Base-by-base conservation (phyloP, 768 basidiomycete species). In the Russula virescens region DNA sequence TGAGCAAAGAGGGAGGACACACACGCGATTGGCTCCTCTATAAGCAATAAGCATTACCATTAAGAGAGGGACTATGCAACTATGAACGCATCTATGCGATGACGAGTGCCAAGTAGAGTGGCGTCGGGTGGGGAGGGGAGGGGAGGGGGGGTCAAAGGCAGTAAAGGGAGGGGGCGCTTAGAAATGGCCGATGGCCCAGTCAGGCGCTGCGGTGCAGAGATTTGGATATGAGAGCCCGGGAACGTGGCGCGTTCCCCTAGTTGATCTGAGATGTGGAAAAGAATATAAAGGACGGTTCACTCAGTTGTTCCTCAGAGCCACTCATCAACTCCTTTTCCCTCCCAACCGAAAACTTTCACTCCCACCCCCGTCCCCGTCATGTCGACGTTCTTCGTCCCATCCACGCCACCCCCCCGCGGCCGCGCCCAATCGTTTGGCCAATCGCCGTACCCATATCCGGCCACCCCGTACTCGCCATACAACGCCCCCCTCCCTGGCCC, bases 311-410 rank as follows among this genome's bases (percentile, higher is more conserved):
- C 7, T 21, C 5, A 11, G 47, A 48, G 57, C 57, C 49, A 43
- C 23, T 60, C 56, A 47, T 42, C 26, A 54, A 28, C 59, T 52
- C 55, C 35, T 40, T 58, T 8, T 31, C 31, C 47, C 58, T 57
- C 42, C 13, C 38, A 14, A 38, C 38, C 10, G 6, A 48, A 50
- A 46, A n/a, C n/a, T 53, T 23, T 28, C 62, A n/a, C 38, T 52
- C 43, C 31, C 43, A 31, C 42, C n/a, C 10, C 51, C 18, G 4
- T 34, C 45, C 56, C 48, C 45, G 7, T 21, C 47, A 67, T 67
- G 60, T 55, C 71, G 18, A 43, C 42, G 3, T 70, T 70, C 68
- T 75, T 73, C 69, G 71, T 69, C 55, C 42, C 64, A 2, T 47
- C 63, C 63, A 66, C 67, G 28, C 64, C 69, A 11, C 63, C 40